phyloP scores from a whole-genome alignment of 2,329 filamentous ascomycete species.

The Epichloe scottii region DNA sequence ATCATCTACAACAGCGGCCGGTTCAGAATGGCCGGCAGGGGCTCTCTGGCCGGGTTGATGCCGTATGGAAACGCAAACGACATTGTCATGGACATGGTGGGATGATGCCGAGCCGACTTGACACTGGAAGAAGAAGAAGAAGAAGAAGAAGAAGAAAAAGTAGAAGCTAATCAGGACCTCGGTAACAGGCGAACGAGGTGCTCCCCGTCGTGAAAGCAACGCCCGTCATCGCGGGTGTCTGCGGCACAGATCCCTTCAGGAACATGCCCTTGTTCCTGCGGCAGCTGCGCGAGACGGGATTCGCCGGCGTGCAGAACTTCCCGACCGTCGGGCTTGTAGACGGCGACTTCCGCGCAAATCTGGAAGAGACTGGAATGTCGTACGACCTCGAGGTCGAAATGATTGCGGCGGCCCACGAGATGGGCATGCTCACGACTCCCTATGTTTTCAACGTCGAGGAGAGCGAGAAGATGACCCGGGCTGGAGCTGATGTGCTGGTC shows the following conservation, averaged over 20 bases:
- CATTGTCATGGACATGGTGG: slow-evolving; percentile 55
- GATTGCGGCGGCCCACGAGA: slow-evolving; percentile 43
- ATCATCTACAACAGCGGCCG: slow-evolving; percentile 62
- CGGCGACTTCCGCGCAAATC: slow-evolving; percentile 50
- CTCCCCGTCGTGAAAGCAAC: slow-evolving; percentile 50
- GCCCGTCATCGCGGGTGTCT: slow-evolving; percentile 58
- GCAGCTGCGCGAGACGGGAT: slow-evolving; percentile 49
- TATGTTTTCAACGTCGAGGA: slow-evolving; percentile 57
- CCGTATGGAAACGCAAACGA: slow-evolving; percentile 60
- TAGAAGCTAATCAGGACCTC: slow-evolving; percentile 15
- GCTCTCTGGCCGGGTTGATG: slow-evolving; percentile 57
- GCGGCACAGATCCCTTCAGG: slow-evolving; percentile 57
- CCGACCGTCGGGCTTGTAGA: slow-evolving; percentile 62
- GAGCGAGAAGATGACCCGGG: slow-evolving; percentile 46
- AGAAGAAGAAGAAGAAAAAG: not conserved
- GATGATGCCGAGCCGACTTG: not conserved
- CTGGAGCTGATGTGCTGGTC: slow-evolving; percentile 55
- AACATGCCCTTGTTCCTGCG: slow-evolving; percentile 46
- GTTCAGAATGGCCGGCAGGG: slow-evolving; percentile 60
- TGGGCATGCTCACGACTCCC: slow-evolving; percentile 54
- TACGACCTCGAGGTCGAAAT: slow-evolving; percentile 56
- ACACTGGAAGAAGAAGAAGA: no score
- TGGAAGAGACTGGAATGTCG: slow-evolving; percentile 63
- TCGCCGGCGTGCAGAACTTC: slow-evolving; percentile 61
- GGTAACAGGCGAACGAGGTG: slow-evolving; percentile 53